Conservation (phyloP, 768 basidiomycete species). For the Collybia sordida region DNA sequence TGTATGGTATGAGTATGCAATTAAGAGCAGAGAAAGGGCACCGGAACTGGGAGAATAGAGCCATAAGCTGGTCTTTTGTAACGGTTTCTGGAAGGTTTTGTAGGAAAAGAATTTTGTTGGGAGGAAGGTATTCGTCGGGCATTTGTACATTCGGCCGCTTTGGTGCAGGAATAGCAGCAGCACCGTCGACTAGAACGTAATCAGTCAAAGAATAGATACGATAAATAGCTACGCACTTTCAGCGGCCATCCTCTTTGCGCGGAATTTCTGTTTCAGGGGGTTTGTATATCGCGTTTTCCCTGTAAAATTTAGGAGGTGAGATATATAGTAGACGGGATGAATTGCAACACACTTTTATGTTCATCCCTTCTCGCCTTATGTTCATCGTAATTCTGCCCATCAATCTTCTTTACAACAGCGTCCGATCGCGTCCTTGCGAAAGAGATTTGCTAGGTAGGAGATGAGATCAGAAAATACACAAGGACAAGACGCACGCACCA, state of each 20-base stretch:
- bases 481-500: conserved; percentile 68
- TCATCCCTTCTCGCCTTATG: conserved; percentile 76
- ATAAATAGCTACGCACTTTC: conserved; percentile 54
- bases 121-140: conserved; percentile 99
- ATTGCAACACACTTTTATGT: conserved; percentile 71
- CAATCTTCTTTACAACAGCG: conserved; percentile 78
- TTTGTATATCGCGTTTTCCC: conserved; percentile 85
- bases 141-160: conserved; percentile 90
- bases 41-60: conserved; percentile 82
- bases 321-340: conserved; percentile 1
- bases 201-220: neutral
- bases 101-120: conserved; percentile 98
- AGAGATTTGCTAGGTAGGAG: conserved; percentile 76
- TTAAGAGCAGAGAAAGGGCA: neutral
- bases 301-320: conserved; percentile 27
- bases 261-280: conserved; percentile 85
- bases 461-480: conserved; percentile 5
- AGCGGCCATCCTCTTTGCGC: conserved; percentile 76
- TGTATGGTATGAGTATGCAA: neutral
- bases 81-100: conserved; percentile 95
- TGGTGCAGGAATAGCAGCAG: conserved; percentile 58
- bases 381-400: conserved; percentile 63
- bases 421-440: conserved; percentile 91
- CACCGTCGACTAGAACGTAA: conserved; percentile 62
- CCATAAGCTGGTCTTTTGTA: conserved; percentile 88